These are phyloP conservation scores for Ophiostoma quercus DNA, from an alignment of 2,329 filamentous ascomycete genomes.

Conservation along the genomic window DNA sequence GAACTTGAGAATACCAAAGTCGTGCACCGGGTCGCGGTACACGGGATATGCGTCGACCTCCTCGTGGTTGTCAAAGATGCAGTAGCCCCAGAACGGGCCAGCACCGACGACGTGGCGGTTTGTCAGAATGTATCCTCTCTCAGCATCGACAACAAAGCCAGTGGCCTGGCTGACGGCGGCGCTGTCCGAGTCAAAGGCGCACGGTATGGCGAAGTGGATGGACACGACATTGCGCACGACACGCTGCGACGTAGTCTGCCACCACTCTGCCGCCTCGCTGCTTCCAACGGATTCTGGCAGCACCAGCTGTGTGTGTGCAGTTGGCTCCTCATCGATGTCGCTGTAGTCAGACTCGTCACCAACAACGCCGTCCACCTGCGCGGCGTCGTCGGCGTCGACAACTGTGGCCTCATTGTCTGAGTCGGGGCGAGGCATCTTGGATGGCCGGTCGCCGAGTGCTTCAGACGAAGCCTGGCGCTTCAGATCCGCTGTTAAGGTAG, in stretches of 20 bases:
- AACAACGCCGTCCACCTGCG: not conserved
- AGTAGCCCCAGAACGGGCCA: slow-evolving; percentile 96
- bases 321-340: slow-evolving; percentile 19
- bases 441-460: slow-evolving; percentile 27
- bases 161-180: slow-evolving; percentile 93
- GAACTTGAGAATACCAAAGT: slow-evolving; percentile 95
- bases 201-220: slow-evolving; percentile 98
- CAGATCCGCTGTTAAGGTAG: slow-evolving; percentile 25
- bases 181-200: slow-evolving; percentile 94
- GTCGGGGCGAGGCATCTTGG: slow-evolving; percentile 28
- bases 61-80: slow-evolving; percentile 98
- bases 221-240: slow-evolving; percentile 95
- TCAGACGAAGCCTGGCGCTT: slow-evolving; percentile 31
- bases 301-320: slow-evolving; percentile 14
- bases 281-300: slow-evolving; percentile 27
- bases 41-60: slow-evolving; percentile 93
- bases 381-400: slow-evolving; percentile 14
- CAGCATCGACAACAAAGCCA: slow-evolving; percentile 93
- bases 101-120: slow-evolving; percentile 92
- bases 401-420: not conserved
- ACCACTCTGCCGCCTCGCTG: slow-evolving; percentile 58
- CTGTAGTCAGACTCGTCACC: slow-evolving; percentile 7
- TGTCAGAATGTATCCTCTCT: slow-evolving; percentile 77
- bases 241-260: slow-evolving; percentile 91
- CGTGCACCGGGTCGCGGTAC: slow-evolving; percentile 96